Evolutionary conservation across 768 basidiomycete species (phyloP), one percentile per base, ranked within the genome.

Genomic region (Pulveroboletus sp.): DNA sequence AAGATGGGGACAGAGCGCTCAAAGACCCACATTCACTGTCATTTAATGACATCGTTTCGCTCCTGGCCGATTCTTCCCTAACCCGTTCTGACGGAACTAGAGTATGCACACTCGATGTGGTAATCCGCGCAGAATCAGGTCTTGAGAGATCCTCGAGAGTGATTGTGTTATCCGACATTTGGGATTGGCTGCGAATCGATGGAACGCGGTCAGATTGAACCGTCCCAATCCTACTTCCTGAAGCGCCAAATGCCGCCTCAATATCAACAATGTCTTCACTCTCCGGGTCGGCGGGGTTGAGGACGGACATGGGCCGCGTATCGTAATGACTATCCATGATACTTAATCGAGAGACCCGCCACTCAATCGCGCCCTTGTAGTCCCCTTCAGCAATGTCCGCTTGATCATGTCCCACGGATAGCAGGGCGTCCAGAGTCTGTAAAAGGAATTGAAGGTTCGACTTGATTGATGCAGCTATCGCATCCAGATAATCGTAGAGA

Each of bases 301-400:
- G 60, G 27, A 67, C 69, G 18, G 70, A 71, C 59, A 71, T 68
- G 8, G 70, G 70, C 28, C 70, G 72, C n/a, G 64, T 73, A 24
- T 73, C 74, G 31, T 79, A 71, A 48, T 74, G 76, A 50, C 70
- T 74, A 56, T 77, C 77, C 57, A 80, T 78, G 61, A 76, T 72
- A 58, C 85, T 86, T 39, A 85, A 66, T 14, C 85, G 81, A 14
- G 86, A 88, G 72, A 81, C 78, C 18, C 88, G 76, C 83, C 85
- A 84, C 49, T 87, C 84, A 47, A 89, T 89, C 2, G 87, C 85
- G 6, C 80, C 81, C 48, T 75, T 80, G 67, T 89, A 88, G 51
- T 86, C 84, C 46, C 78, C 82, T 63, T 80, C 79, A 17, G 82
- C 80, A 35, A 84, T 70, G 12, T 84, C 80, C 3, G 80, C 83